phyloP scores from a whole-genome alignment of 768 basidiomycete genomes.

The Suillus occidentalis region DNA sequence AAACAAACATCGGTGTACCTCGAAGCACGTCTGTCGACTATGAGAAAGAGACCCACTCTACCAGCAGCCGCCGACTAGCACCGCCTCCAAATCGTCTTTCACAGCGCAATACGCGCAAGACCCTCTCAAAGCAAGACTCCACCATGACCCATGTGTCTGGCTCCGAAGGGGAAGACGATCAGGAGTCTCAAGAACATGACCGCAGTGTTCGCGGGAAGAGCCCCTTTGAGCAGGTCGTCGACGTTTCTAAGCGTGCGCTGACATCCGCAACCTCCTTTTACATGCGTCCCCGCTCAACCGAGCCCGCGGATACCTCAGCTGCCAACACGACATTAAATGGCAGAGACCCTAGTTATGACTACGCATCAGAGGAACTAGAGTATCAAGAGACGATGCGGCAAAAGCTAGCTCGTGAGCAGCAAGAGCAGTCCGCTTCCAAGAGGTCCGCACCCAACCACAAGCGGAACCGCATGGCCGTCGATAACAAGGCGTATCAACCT shows the following conservation, averaged over 20 bases:
- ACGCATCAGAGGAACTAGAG: slow-evolving; percentile 72
- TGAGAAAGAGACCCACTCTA: slow-evolving; percentile 62
- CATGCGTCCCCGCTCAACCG: slow-evolving; percentile 60
- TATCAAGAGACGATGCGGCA: slow-evolving; percentile 42
- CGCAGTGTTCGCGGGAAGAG: slow-evolving; percentile 59
- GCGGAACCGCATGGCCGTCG: slow-evolving; percentile 65
- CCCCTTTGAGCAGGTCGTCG: slow-evolving; percentile 62
- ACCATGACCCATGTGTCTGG: slow-evolving; percentile 56
- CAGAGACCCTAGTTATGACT: slow-evolving; percentile 66
- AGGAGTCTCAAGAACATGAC: slow-evolving; percentile 26
- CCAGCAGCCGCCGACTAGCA: slow-evolving; percentile 55
- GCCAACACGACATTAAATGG: slow-evolving; percentile 34
- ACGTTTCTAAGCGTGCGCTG: slow-evolving; percentile 52
- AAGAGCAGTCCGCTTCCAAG: slow-evolving; percentile 28
- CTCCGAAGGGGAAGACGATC: slow-evolving; percentile 60
- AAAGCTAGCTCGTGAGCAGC: slow-evolving; percentile 18
- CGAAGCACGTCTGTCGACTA: slow-evolving; percentile 82
- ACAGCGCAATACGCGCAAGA: slow-evolving; percentile 39
- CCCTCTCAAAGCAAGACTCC: slow-evolving; percentile 57
- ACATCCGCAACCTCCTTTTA: slow-evolving; percentile 59
- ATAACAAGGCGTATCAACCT: slow-evolving; percentile 84
- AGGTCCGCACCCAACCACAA: slow-evolving; percentile 38
- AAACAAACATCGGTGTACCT: slow-evolving; percentile 48
- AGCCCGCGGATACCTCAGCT: slow-evolving; percentile 46
- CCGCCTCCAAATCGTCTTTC: slow-evolving; percentile 55